These are phyloP conservation scores for Lecanoromycetidae sp. DNA, from an alignment of 2,329 filamentous ascomycete species.

Conservation along the genomic window DNA sequence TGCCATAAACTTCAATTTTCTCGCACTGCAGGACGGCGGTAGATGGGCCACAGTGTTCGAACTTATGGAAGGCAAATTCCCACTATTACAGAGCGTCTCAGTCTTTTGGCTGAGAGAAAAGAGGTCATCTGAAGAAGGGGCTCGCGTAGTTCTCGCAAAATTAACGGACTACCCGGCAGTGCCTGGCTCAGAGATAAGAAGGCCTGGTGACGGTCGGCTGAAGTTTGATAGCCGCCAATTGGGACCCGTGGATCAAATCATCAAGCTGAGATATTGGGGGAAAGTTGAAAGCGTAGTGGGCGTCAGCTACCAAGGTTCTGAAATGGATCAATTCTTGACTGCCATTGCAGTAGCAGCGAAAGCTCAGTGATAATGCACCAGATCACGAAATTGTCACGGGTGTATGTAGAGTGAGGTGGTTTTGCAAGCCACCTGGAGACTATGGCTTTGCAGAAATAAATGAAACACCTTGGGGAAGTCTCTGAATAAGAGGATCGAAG, in stretches of 20 bases:
- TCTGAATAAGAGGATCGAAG: too few relatives aligned
- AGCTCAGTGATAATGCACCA: too few relatives aligned
- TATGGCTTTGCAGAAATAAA: too few relatives aligned
- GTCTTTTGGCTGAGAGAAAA: not conserved
- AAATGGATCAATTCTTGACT: not conserved
- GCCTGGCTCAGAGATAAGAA: not conserved
- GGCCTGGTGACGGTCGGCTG: not conserved
- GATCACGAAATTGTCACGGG: too few relatives aligned
- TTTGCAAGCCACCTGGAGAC: too few relatives aligned
- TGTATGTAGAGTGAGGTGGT: too few relatives aligned
- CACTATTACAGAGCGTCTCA: not conserved
- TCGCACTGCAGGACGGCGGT: not conserved
- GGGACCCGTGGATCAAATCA: not conserved
- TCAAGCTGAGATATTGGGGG: conserved; percentile 1
- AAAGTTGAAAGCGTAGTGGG: not conserved
- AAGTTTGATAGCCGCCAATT: not conserved
- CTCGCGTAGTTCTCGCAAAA: not conserved
- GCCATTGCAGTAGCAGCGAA: not conserved
- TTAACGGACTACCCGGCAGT: not conserved
- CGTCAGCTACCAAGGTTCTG: not conserved
- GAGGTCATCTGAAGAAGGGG: too few relatives aligned
- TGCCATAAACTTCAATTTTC: not conserved
- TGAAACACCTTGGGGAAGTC: too few relatives aligned
- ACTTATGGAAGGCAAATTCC: not conserved
- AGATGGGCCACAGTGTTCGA: not conserved